These are phyloP conservation scores for Calycina marina DNA, from an alignment of 2,329 filamentous ascomycete species.

Conservation along the genomic window DNA sequence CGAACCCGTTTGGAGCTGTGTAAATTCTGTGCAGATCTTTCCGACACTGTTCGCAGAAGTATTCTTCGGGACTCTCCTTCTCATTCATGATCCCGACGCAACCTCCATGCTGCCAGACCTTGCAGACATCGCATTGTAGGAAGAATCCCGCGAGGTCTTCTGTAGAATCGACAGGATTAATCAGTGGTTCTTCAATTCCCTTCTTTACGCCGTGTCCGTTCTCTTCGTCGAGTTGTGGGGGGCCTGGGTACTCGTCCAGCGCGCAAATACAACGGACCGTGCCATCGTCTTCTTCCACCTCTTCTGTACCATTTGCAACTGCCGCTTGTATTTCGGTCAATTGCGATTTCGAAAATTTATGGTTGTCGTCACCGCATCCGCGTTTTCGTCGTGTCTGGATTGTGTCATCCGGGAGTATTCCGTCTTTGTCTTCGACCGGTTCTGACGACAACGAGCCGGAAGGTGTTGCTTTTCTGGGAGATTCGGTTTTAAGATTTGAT, in stretches of 20 bases:
- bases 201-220: constrained; percentile 37
- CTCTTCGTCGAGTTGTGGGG: constrained; percentile 40
- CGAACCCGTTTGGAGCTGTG: constrained; percentile 73
- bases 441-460: constrained; percentile 60
- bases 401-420: constrained; percentile 40
- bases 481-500: constrained; percentile 56
- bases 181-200: constrained; percentile 40
- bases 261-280: constrained; percentile 92
- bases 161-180: constrained; percentile 39
- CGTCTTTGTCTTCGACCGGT: constrained; percentile 44
- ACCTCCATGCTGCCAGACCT: constrained; percentile 97
- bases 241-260: constrained; percentile 84
- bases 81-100: constrained; percentile 97
- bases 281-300: constrained; percentile 73
- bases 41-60: constrained; percentile 92
- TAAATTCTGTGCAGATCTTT: constrained; percentile 82
- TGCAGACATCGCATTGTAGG: constrained; percentile 94
- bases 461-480: constrained; percentile 61
- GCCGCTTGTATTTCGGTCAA: constrained; percentile 20
- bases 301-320: constrained; percentile 45
- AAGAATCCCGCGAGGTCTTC: constrained; percentile 86
- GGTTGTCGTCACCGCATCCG: constrained; percentile 31
- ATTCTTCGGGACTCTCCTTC: constrained; percentile 83
- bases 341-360: constrained; percentile 34
- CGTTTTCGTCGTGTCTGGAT: constrained; percentile 67